Percentiles rank a stretch among this genome's conserved stretches.
Evolutionary conservation across 164 flowering plant genomes (phyloP).

Genomic region (Vitis amurensis): DNA sequence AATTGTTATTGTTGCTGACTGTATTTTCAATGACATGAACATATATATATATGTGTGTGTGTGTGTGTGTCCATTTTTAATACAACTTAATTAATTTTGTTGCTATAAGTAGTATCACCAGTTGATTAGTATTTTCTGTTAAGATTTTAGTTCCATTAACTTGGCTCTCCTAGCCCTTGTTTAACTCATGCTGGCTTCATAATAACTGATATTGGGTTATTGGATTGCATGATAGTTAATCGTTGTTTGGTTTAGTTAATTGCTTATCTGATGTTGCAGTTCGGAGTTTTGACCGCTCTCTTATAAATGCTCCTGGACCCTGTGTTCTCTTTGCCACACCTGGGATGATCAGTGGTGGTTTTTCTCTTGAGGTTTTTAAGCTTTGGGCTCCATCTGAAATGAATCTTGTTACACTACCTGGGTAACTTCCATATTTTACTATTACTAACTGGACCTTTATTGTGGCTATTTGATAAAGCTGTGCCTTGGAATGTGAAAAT

Average conservation of each 20-base stretch:
- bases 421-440: constrained; percentile 40
- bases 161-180: neutral
- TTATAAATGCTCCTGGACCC: constrained; percentile 84
- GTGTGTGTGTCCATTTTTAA: too few species aligned
- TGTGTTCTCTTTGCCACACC: constrained; percentile 99
- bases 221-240: constrained; percentile 1
- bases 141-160: neutral
- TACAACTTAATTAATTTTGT: too few species aligned
- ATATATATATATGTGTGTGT: too few species aligned
- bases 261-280: constrained; percentile 47
- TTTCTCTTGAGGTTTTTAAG: constrained; percentile 92
- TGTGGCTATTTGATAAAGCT: neutral
- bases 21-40: too few species aligned
- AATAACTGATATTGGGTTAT: neutral
- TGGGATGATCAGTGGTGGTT: constrained; percentile 92
- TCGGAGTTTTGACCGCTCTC: constrained; percentile 71
- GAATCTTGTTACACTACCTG: constrained; percentile 86
- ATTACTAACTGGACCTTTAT: neutral
- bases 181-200: neutral
- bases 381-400: constrained; percentile 90
- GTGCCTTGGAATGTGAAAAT: neutral
- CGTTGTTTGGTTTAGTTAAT: neutral
- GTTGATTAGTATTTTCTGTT: neutral
- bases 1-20: too few species aligned
- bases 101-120: neutral